Conservation (phyloP, 768 basidiomycete genomes). For the Solioccasus polychromus region DNA sequence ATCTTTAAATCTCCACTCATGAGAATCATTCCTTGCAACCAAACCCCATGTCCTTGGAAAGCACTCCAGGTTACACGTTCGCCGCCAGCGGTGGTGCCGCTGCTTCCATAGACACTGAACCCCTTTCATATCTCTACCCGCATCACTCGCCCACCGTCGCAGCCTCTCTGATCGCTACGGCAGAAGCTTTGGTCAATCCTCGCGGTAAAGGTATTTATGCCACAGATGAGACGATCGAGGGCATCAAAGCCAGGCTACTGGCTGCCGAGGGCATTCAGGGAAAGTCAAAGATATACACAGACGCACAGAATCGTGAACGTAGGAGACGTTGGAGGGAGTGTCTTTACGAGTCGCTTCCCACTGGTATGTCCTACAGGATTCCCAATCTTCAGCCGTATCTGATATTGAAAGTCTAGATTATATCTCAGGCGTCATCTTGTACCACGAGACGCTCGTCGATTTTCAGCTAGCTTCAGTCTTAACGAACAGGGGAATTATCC, state of each 20-base stretch:
- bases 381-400: not conserved
- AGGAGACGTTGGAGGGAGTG: conserved; percentile 44
- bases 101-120: conserved; percentile 7
- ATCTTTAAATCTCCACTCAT: not conserved
- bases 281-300: conserved; percentile 25
- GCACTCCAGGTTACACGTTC: conserved; percentile 34
- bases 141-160: conserved; percentile 41
- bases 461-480: conserved; percentile 48
- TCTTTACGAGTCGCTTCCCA: conserved; percentile 41
- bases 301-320: conserved; percentile 37
- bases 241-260: conserved; percentile 38
- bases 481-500: conserved; percentile 43
- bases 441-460: conserved; percentile 45
- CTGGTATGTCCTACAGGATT: conserved; percentile 25
- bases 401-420: conserved; percentile 32
- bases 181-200: conserved; percentile 44
- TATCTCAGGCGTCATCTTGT: conserved; percentile 53
- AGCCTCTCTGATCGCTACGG: conserved; percentile 41
- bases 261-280: conserved; percentile 30
- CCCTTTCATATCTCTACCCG: conserved; percentile 35
- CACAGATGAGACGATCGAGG: conserved; percentile 50
- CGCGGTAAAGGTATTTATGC: conserved; percentile 53
- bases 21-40: conserved; percentile 5
- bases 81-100: conserved; percentile 10
- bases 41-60: conserved; percentile 18